Percentiles rank a stretch among this genome's conserved stretches.
Evolutionary conservation across 352 stramenopile species (phyloP).

Genomic region (Phytophthora vignae): DNA sequence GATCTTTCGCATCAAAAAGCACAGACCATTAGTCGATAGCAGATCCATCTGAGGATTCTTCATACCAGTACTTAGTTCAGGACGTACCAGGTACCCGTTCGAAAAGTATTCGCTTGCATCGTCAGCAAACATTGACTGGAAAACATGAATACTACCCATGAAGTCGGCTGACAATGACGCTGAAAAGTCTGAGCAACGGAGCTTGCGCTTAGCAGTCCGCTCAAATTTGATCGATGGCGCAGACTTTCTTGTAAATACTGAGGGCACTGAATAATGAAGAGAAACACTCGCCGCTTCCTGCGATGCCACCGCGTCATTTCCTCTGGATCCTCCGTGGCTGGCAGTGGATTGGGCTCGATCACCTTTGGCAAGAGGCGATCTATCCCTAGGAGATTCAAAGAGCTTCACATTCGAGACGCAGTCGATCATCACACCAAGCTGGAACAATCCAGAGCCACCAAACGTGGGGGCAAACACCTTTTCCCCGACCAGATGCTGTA

Average conservation of each 20-base stretch:
- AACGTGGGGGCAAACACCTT: neutral
- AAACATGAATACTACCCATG: conserved; percentile 36
- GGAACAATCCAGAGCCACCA: conserved; percentile 13
- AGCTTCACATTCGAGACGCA: conserved; percentile 1
- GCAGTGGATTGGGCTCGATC: neutral
- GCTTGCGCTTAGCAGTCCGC: conserved; percentile 39
- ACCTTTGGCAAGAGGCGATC: neutral
- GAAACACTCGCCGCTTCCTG: conserved; percentile 15
- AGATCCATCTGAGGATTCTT: neutral
- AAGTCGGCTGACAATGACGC: conserved; percentile 21
- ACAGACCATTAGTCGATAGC: neutral
- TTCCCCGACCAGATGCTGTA: neutral
- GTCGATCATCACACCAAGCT: conserved; percentile 40
- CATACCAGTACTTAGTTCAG: neutral
- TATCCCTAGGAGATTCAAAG: neutral
- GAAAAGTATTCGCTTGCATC: conserved; percentile 33
- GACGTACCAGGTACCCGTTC: conserved; percentile 43
- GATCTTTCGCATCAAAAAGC: conserved; percentile 37
- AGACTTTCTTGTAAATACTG: conserved; percentile 28
- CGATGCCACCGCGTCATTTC: neutral
- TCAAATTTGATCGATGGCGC: conserved; percentile 19
- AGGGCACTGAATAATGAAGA: conserved; percentile 38
- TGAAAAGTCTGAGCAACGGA: conserved; percentile 14
- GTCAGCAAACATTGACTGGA: conserved; percentile 31
- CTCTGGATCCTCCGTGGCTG: neutral